Evolutionary conservation across 2,329 filamentous ascomycete species (phyloP).

Genomic region (Fusarium fracticaudum): DNA sequence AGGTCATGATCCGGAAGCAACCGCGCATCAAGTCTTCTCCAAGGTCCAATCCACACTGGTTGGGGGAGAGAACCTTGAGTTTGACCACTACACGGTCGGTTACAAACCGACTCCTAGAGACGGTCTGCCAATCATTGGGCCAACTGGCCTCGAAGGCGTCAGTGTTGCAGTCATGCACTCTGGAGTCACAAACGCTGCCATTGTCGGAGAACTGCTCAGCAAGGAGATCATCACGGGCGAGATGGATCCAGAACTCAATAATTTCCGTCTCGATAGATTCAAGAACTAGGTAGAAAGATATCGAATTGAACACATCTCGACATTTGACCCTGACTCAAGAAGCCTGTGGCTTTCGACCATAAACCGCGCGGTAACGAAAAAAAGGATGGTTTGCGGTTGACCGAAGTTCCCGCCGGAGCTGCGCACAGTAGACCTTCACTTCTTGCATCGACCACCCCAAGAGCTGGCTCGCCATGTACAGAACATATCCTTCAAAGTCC

Average conservation of each 20-base stretch:
- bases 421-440: neutral
- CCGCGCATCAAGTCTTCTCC: constrained; percentile 5
- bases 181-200: constrained; percentile 27
- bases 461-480: constrained; percentile 3
- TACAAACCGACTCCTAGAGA: constrained; percentile 19
- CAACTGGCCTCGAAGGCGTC: constrained; percentile 6
- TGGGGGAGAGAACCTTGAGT: neutral
- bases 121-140: constrained; percentile 24
- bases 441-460: constrained; percentile 1
- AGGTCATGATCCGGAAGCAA: constrained; percentile 14
- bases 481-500: neutral
- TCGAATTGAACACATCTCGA: accelerated
- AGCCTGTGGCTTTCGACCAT: neutral
- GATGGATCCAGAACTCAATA: neutral
- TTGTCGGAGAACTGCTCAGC: constrained; percentile 26
- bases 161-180: constrained; percentile 32
- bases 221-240: neutral
- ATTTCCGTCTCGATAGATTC: neutral
- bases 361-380: neutral
- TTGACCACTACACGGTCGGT: constrained; percentile 17
- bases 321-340: neutral
- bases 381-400: neutral
- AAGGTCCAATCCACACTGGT: neutral
- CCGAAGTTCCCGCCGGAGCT: neutral
- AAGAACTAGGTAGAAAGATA: accelerated